phyloP scores from a whole-genome alignment of 1,284 basidiomycete genomes.

The Gymnopus androsaceus region DNA sequence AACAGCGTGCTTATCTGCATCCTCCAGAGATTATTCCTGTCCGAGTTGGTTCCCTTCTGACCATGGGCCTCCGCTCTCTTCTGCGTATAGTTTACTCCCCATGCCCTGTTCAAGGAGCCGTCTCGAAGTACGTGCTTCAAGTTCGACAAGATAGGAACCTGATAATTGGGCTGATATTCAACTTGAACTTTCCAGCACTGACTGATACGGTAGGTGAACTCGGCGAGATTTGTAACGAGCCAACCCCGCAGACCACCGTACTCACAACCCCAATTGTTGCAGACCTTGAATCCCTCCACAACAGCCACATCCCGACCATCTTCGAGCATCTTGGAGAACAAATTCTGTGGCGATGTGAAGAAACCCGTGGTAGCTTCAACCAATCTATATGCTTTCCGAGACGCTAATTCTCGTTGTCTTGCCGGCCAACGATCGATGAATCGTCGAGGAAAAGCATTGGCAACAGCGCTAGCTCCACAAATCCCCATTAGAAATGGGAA shows the following conservation, averaged over 20 bases:
- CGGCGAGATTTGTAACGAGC: slow-evolving; percentile 12
- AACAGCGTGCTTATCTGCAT: slow-evolving; percentile 11
- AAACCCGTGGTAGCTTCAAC: slow-evolving; percentile 11
- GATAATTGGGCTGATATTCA: not conserved
- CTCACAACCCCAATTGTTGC: slow-evolving; percentile 19
- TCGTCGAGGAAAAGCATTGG: slow-evolving; percentile 21
- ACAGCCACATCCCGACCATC: slow-evolving; percentile 3
- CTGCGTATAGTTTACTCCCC: not conserved
- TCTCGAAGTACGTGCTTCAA: not conserved
- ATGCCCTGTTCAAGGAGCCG: slow-evolving; percentile 2
- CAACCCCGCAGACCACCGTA: slow-evolving; percentile 21
- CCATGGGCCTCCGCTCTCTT: not conserved
- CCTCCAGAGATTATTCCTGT: slow-evolving; percentile 5
- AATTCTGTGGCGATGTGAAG: slow-evolving; percentile 9
- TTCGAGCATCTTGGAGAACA: slow-evolving; percentile 9
- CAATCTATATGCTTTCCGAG: slow-evolving; percentile 1
- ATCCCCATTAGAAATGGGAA: slow-evolving; percentile 18
- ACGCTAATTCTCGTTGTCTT: not conserved
- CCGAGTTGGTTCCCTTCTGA: not conserved
- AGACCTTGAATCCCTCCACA: slow-evolving; percentile 18
- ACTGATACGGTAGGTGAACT: slow-evolving; percentile 18
- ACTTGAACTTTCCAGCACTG: slow-evolving; percentile 19
- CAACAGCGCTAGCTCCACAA: slow-evolving; percentile 17
- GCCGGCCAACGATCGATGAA: slow-evolving; percentile 11
- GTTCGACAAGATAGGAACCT: slow-evolving; percentile 17